These are phyloP conservation scores for Cutaneotrichosporon dermatis DNA, from an alignment of 1,284 basidiomycete genomes.

Conservation along the genomic window DNA sequence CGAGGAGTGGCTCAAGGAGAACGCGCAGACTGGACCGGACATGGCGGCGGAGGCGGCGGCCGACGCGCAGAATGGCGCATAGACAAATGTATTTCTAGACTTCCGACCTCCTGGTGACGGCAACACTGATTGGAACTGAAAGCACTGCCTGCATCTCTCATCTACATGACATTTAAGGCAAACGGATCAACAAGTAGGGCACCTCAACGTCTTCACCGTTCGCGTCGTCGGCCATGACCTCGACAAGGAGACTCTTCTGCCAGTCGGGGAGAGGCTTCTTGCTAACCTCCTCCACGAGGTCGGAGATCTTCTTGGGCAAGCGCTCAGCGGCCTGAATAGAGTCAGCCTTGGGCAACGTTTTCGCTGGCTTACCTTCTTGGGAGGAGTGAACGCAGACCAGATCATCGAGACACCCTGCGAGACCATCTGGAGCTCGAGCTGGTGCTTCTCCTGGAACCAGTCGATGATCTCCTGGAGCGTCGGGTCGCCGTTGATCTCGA, in stretches of 20 bases:
- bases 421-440: conserved; percentile 90
- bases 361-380: conserved; percentile 61
- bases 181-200: conserved; percentile 24
- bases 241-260: conserved; percentile 77
- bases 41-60: background rate
- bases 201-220: conserved; percentile 63
- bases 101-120: no score
- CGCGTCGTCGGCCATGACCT: conserved; percentile 90
- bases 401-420: conserved; percentile 97
- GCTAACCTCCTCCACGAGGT: conserved; percentile 86
- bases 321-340: conserved; percentile 63
- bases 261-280: conserved; percentile 83
- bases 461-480: conserved; percentile 80
- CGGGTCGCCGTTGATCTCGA: conserved; percentile 86
- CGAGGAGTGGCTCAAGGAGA: conserved; percentile 45
- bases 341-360: no score
- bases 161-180: no score
- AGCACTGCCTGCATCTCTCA: background rate
- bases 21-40: conserved; percentile 24
- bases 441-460: conserved; percentile 80
- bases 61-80: conserved; percentile 21
- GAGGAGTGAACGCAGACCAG: conserved; percentile 87
- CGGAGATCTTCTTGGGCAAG: conserved; percentile 80
- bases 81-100: conserved; percentile 9
- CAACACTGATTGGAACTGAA: no score